Conservation (phyloP, 306 rosid species). For the Casuarina glauca region DNA sequence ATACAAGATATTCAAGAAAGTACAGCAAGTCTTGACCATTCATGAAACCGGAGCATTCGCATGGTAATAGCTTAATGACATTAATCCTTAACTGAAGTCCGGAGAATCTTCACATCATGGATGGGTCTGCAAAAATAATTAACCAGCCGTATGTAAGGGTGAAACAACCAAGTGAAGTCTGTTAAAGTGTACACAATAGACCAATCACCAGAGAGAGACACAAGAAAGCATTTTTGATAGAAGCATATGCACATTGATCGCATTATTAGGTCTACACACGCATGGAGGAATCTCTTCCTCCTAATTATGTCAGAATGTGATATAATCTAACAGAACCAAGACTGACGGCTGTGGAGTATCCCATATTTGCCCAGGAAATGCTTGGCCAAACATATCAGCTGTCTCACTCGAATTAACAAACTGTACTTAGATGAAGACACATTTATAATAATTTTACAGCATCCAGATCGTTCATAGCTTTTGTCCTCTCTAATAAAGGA, state of each 20-base stretch:
- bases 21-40: constrained; percentile 3
- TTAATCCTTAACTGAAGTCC: constrained; percentile 78
- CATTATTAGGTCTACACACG: neutral
- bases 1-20: constrained; percentile 23
- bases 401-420: no score
- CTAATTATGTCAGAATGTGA: neutral
- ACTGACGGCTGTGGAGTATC: no score
- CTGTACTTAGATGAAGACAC: no score
- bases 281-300: neutral
- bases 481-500: no score
- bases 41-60: neutral
- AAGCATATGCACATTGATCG: neutral
- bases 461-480: no score
- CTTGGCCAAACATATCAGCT: no score
- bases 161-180: neutral
- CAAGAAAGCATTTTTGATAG: neutral
- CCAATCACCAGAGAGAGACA: constrained; percentile 6
- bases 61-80: constrained; percentile 6
- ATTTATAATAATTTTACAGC: no score
- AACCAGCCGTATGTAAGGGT: neutral
- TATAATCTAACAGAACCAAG: neutral
- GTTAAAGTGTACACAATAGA: neutral
- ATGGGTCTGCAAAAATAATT: constrained; percentile 61
- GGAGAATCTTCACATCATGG: constrained; percentile 90
- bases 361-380: no score